Evolutionary conservation across 805 yeast species (phyloP).

Genomic region (Lachancea mirantina): DNA sequence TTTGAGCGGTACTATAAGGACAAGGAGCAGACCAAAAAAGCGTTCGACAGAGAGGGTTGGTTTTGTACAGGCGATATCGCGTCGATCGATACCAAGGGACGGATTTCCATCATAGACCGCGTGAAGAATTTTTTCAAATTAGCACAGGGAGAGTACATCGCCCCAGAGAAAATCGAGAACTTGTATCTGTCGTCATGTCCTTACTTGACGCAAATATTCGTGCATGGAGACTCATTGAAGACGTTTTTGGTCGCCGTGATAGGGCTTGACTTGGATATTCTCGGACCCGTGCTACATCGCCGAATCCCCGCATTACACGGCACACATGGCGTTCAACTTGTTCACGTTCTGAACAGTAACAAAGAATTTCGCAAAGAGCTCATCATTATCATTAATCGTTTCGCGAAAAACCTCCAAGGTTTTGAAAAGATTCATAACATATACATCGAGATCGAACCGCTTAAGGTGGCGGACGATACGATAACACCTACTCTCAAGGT

Average conservation of each 20-base stretch:
- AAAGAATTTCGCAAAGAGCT: constrained; percentile 14
- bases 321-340: constrained; percentile 27
- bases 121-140: constrained; percentile 73
- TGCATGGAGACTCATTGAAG: constrained; percentile 57
- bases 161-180: constrained; percentile 71
- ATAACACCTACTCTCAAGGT: constrained; percentile 63
- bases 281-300: constrained; percentile 27
- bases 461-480: constrained; percentile 52
- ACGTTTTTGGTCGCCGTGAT: constrained; percentile 52
- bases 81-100: constrained; percentile 42
- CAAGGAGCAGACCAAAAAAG: constrained; percentile 45
- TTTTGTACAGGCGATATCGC: constrained; percentile 65
- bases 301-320: constrained; percentile 28
- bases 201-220: constrained; percentile 46
- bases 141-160: constrained; percentile 61
- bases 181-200: constrained; percentile 48
- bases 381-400: constrained; percentile 17
- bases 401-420: constrained; percentile 41
- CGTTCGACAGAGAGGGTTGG: constrained; percentile 55
- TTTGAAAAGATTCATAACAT: constrained; percentile 58
- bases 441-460: constrained; percentile 48
- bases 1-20: constrained; percentile 51
- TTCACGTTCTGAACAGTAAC: constrained; percentile 17
- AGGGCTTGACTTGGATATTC: constrained; percentile 50
- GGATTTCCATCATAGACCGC: constrained; percentile 58